phyloP scores from a whole-genome alignment of 192 early-diverging fungal species.

The Physocladia obscura region DNA sequence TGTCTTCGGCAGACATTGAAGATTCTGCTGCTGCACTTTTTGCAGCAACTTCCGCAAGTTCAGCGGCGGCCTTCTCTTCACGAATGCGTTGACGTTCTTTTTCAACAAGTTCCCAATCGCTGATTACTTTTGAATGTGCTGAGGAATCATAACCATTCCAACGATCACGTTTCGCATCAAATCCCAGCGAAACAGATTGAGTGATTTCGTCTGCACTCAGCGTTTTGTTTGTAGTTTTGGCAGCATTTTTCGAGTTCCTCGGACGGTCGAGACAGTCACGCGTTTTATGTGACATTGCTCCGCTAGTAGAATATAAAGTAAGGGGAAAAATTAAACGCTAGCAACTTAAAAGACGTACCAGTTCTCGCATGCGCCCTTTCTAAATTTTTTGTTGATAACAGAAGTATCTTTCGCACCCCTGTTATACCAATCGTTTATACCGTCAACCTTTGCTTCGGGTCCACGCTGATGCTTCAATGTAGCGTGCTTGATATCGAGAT shows the following conservation, averaged over 20 bases:
- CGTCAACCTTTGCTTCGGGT: slow-evolving; percentile 27
- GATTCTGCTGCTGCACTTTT: neutral
- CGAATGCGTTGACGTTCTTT: slow-evolving; percentile 80
- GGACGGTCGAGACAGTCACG: slow-evolving; percentile 93
- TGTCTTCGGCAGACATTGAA: slow-evolving; percentile 7
- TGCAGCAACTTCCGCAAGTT: slow-evolving; percentile 31
- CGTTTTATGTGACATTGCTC: slow-evolving; percentile 91
- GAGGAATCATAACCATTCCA: slow-evolving; percentile 97
- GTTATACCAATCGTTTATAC: slow-evolving; percentile 73
- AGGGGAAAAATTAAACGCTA: neutral
- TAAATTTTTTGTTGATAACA: slow-evolving; percentile 78
- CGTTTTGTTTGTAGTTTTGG: slow-evolving; percentile 81
- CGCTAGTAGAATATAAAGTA: slow-evolving; percentile 35
- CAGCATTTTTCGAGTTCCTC: slow-evolving; percentile 79
- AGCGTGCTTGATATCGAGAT: slow-evolving; percentile 54
- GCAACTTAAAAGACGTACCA: slow-evolving; percentile 48
- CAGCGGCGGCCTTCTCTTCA: slow-evolving; percentile 55
- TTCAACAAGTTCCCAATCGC: slow-evolving; percentile 92
- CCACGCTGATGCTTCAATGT: slow-evolving; percentile 87
- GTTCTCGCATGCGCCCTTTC: slow-evolving; percentile 96
- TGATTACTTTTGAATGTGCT: slow-evolving; percentile 75
- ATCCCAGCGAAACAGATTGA: slow-evolving; percentile 71
- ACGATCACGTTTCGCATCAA: slow-evolving; percentile 95
- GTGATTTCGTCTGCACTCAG: slow-evolving; percentile 85
- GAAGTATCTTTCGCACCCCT: slow-evolving; percentile 53